Percentiles rank a stretch among this genome's conserved stretches.
Conservation (phyloP, 2,329 filamentous ascomycete genomes). For the Nakataea oryzae region DNA sequence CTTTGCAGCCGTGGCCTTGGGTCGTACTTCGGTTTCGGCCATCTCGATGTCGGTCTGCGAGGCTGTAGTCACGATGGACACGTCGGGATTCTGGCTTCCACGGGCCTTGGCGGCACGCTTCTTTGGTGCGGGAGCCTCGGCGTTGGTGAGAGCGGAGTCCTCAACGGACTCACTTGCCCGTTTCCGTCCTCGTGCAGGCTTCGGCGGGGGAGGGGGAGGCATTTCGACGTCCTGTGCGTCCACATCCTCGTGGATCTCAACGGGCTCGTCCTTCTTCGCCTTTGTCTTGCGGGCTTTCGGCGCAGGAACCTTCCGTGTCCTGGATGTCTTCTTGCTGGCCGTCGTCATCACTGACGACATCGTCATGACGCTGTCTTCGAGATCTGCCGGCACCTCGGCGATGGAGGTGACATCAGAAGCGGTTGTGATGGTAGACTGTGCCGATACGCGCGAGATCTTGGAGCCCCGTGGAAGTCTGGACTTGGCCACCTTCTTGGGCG, state of each 20-base stretch:
- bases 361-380: constrained; percentile 50
- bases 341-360: constrained; percentile 48
- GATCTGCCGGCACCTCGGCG: constrained; percentile 34
- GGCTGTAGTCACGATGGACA: constrained; percentile 22
- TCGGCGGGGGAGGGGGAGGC: constrained; percentile 22
- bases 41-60: constrained; percentile 28
- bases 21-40: constrained; percentile 22
- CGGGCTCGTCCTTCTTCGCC: constrained; percentile 42
- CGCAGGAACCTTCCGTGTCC: constrained; percentile 43
- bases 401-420: constrained; percentile 38
- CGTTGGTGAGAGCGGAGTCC: constrained; percentile 28
- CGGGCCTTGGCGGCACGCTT: constrained; percentile 44
- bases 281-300: constrained; percentile 35
- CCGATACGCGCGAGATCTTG: constrained; percentile 57
- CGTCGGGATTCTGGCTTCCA: constrained; percentile 32
- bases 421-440: constrained; percentile 42
- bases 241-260: constrained; percentile 31
- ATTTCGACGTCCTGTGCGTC: constrained; percentile 19
- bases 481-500: constrained; percentile 42
- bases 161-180: constrained; percentile 50
- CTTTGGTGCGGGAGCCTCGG: constrained; percentile 44
- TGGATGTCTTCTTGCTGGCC: constrained; percentile 37
- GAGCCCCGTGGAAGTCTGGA: constrained; percentile 49
- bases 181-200: constrained; percentile 47
- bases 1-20: constrained; percentile 15